Evolutionary conservation across 805 yeast genomes (phyloP).

Genomic region (Candida michaelii): DNA sequence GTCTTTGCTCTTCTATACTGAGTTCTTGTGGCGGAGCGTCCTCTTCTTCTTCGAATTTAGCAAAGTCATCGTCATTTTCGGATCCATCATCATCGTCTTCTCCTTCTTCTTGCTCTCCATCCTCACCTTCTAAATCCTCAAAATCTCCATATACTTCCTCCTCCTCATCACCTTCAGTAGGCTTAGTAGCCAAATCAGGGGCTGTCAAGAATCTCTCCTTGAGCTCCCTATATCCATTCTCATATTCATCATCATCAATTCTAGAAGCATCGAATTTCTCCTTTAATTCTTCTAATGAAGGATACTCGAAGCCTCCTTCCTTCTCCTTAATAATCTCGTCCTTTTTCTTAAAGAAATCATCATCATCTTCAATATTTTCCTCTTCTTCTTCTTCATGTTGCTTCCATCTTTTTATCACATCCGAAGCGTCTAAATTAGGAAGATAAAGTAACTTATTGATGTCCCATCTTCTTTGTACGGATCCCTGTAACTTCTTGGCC

Average conservation of each 20-base stretch:
- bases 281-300: constrained; percentile 43
- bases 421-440: constrained; percentile 72
- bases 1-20: constrained; percentile 73
- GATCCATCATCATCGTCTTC: constrained; percentile 25
- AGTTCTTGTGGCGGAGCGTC: constrained; percentile 41
- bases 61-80: constrained; percentile 48
- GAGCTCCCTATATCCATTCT: constrained; percentile 41
- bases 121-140: constrained; percentile 44
- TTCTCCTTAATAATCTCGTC: constrained; percentile 33
- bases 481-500: constrained; percentile 63
- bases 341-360: constrained; percentile 52
- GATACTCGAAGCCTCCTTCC: constrained; percentile 35
- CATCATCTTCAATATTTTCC: constrained; percentile 44
- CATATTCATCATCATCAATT: constrained; percentile 36
- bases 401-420: constrained; percentile 71
- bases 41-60: constrained; percentile 45
- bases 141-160: constrained; percentile 58
- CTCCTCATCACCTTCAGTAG: constrained; percentile 42
- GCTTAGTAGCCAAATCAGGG: constrained; percentile 41
- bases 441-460: constrained; percentile 77
- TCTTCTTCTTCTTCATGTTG: constrained; percentile 44
- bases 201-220: constrained; percentile 54
- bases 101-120: constrained; percentile 24
- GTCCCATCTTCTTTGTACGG: constrained; percentile 64
- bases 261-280: constrained; percentile 43